A percentile compares a stretch with the other conserved stretches of the same genome.
These are phyloP conservation scores for Mortierella sp. DNA, from an alignment of 371 early-diverging fungal genomes.

Conservation along the genomic window DNA sequence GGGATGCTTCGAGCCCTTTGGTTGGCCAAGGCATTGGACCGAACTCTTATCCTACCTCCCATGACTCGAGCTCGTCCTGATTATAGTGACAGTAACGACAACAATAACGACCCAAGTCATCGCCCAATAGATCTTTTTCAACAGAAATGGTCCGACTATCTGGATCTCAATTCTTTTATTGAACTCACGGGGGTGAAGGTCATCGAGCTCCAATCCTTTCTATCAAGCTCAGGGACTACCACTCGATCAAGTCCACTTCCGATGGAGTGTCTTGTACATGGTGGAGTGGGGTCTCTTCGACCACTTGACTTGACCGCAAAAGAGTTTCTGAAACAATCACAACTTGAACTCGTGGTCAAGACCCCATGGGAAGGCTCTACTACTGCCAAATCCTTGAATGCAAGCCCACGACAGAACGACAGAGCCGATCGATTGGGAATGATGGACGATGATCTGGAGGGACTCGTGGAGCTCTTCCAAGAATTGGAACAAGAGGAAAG, in stretches of 20 bases:
- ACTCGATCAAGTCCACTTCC: too few relatives aligned
- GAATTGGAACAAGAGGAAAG: too few relatives aligned
- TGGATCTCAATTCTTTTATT: constrained; percentile 32
- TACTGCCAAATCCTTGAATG: too few relatives aligned
- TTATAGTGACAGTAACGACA: constrained; percentile 10
- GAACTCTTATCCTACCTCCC: constrained; percentile 41
- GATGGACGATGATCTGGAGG: not conserved
- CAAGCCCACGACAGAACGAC: not conserved
- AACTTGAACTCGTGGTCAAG: constrained; percentile 17
- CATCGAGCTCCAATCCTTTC: constrained; percentile 23
- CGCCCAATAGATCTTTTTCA: too few relatives aligned
- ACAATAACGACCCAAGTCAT: constrained; percentile 15
- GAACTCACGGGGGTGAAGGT: constrained; percentile 33
- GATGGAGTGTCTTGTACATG: constrained; percentile 26
- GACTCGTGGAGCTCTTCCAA: too few relatives aligned
- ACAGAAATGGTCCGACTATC: constrained; percentile 30
- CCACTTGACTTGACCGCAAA: constrained; percentile 37
- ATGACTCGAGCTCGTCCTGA: constrained; percentile 9
- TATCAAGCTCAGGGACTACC: too few relatives aligned
- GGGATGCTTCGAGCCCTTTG: constrained; percentile 41
- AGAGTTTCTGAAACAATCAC: constrained; percentile 34
- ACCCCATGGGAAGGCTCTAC: not conserved
- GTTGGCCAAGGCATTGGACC: constrained; percentile 30
- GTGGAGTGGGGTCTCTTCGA: constrained; percentile 33
- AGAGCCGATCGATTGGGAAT: not conserved